Base-by-base conservation (phyloP, 257 asterid species). In the Nicotiana otophora region DNA sequence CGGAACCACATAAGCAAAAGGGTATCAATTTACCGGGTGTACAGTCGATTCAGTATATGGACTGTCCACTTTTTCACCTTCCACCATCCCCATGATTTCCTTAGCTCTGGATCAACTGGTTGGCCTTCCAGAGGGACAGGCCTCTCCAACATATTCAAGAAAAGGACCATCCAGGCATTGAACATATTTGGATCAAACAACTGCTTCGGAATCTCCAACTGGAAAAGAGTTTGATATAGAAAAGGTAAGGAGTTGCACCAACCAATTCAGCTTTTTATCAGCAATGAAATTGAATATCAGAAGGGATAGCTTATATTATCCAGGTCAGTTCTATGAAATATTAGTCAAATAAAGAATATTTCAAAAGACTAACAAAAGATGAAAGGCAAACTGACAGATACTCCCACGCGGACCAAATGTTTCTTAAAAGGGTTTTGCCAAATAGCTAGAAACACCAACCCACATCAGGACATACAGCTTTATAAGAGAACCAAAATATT, bases 11-110 rank as follows among this genome's bases (percentile, higher is more conserved):
- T 16, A 77, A 77, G 67, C 75, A 53, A 4, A 70, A 51, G 78
- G 65, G 30, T 30, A 82, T 82, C 57, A 87, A 79, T 82, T 58
- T 84, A 93, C 99, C 99, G 87, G 63, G 99, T 96, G 85, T 89
- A 96, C 62, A 96, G 97, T 75, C 99, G 97, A 88, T 94, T 94
- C 82, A 96, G 81, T 80, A 96, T 92, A 90, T 96, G 98, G 86
- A 93, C 90, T 0, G 97, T 96, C 99, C 99, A 96, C 90, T 96
- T 96, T 88, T 96, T 96, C 67, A 96, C 99, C 88, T 96, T 95
- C 99, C 98, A 96, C 99, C 99, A 96, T 53, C 98, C 99, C 99
- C 98, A 96, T 65, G 98, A 90, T 87, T 91, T 96, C 85, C 98
- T 88, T 84, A 87, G 85, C 84, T 96, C 99, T 11, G 94, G 97